Percentiles rank a stretch among this genome's conserved stretches.
These are phyloP conservation scores for Nigrospora sphaerica DNA, from an alignment of 2,329 filamentous ascomycete species.

Conservation along the genomic window DNA sequence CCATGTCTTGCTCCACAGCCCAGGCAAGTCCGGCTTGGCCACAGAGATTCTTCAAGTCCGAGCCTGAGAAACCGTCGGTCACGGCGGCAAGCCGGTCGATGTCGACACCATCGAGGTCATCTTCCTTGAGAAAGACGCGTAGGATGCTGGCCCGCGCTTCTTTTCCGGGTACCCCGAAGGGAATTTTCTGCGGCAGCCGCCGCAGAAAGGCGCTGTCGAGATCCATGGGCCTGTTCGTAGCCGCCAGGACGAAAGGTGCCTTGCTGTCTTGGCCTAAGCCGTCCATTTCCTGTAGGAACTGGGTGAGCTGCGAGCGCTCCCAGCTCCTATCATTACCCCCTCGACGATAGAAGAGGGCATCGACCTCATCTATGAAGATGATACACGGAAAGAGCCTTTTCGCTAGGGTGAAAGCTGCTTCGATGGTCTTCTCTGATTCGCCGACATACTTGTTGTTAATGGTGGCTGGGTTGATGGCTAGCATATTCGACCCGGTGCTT, in stretches of 20 bases:
- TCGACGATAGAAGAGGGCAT: conserved; percentile 68
- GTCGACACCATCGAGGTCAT: too few relatives aligned
- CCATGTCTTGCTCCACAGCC: too few relatives aligned
- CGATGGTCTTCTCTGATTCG: conserved; percentile 69
- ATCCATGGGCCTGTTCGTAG: conserved; percentile 5
- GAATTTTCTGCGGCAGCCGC: conserved; percentile 3
- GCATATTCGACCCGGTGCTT: conserved; percentile 72
- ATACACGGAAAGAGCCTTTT: conserved; percentile 65
- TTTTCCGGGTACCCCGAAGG: too few relatives aligned
- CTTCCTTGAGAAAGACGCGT: too few relatives aligned
- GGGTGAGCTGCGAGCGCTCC: conserved; percentile 68
- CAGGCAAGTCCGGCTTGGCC: too few relatives aligned
- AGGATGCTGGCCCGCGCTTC: too few relatives aligned
- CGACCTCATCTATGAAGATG: conserved; percentile 73
- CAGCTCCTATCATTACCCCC: conserved; percentile 66
- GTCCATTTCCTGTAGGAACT: conserved; percentile 67
- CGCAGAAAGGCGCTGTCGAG: conserved; percentile 5
- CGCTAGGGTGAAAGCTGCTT: conserved; percentile 64
- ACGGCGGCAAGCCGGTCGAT: too few relatives aligned
- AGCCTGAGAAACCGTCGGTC: too few relatives aligned
- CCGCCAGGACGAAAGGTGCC: conserved; percentile 3
- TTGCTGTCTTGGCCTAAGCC: conserved; percentile 41
- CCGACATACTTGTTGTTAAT: conserved; percentile 73
- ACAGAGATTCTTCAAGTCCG: too few relatives aligned
- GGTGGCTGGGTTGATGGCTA: conserved; percentile 75